These are phyloP conservation scores for Millerozyma acaciae DNA, from an alignment of 805 yeast species.

Conservation along the genomic window DNA sequence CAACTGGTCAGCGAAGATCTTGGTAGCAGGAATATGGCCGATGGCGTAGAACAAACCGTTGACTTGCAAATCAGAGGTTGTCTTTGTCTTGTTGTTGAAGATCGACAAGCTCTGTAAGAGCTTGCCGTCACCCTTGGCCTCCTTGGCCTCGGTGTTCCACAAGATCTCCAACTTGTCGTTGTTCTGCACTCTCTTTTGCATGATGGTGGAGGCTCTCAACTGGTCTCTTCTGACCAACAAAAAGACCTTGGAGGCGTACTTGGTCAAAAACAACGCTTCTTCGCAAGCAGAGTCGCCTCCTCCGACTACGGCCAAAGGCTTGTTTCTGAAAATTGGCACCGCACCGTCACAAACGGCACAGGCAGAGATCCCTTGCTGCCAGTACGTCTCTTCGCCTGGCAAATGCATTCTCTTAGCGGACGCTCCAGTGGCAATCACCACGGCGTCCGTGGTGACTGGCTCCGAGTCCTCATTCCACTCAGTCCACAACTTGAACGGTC, in stretches of 20 bases:
- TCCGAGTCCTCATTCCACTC: slow-evolving; percentile 91
- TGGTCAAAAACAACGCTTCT: slow-evolving; percentile 95
- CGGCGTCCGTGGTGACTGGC: slow-evolving; percentile 89
- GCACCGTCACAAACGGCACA: slow-evolving; percentile 99
- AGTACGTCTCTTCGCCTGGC: slow-evolving; percentile 96
- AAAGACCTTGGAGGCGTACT: slow-evolving; percentile 94
- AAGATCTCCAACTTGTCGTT: slow-evolving; percentile 89
- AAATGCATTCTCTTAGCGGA: slow-evolving; percentile 90
- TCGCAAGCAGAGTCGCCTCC: slow-evolving; percentile 99
- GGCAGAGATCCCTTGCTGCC: slow-evolving; percentile 99
- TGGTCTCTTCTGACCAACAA: slow-evolving; percentile 91
- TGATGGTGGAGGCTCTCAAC: slow-evolving; percentile 91
- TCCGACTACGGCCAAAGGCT: slow-evolving; percentile 96
- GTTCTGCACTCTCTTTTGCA: slow-evolving; percentile 87
- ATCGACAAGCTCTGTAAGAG: slow-evolving; percentile 62
- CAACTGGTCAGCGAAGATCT: slow-evolving; percentile 70
- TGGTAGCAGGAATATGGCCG: slow-evolving; percentile 95
- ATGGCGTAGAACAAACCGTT: slow-evolving; percentile 96
- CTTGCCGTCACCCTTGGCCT: slow-evolving; percentile 93
- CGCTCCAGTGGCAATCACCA: slow-evolving; percentile 96
- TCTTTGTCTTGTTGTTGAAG: slow-evolving; percentile 69
- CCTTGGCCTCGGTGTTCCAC: slow-evolving; percentile 79
- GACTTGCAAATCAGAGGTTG: slow-evolving; percentile 64
- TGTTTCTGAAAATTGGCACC: slow-evolving; percentile 96
- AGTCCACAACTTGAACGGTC: slow-evolving; percentile 96